Evolutionary conservation across 495 filamentous ascomycete species (phyloP), one percentile per base, ranked within the genome.

Genomic region (Apiosordaria backusii): DNA sequence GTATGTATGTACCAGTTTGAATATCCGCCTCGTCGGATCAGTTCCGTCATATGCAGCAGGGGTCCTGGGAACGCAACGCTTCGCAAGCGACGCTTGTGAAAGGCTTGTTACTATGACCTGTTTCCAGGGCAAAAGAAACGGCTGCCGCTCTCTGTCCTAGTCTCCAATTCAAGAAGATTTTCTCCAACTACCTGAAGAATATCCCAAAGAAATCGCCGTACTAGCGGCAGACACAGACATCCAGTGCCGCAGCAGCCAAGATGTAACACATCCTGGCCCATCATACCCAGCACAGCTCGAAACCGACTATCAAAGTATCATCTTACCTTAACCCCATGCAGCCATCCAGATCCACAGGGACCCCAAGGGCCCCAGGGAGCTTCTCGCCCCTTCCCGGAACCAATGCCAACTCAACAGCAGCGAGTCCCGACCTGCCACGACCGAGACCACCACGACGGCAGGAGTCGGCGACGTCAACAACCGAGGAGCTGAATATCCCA

Each of bases 361-460:
- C 35, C 67, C 76, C 71, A 66, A 74, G 82, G 72, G 78, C 79
- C 62, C 83, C 83, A 45, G 84, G 83, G 70, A 83, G 82, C 78
- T 86, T 85, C 77, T 85, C 83, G 61, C 81, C 84, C 67, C 75
- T 84, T 57, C 75, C 82, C 26, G 62, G 70, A 10, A 68, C 50
- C 66, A 68, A 64, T 40, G 54, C 72, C 24, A 21, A 7, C 7
- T 4, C 76, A 74, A 25, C 74, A 25, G 64, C 77, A 10, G n/a
- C 77, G 55, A 50, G 52, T 55, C 18, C 64, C 23, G 71, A 74
- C 23, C 62, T 75, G 57, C 65, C 76, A 6, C 76, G 74, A 23
- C 67, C 71, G 21, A 70, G 74, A 24, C 67, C 71, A 19, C 70
- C 79, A 61, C 82, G 55, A 19, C 72, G 77, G 58, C 74, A 82